phyloP scores from a whole-genome alignment of 2,329 filamentous ascomycete species.

The Aspergillus sp. region DNA sequence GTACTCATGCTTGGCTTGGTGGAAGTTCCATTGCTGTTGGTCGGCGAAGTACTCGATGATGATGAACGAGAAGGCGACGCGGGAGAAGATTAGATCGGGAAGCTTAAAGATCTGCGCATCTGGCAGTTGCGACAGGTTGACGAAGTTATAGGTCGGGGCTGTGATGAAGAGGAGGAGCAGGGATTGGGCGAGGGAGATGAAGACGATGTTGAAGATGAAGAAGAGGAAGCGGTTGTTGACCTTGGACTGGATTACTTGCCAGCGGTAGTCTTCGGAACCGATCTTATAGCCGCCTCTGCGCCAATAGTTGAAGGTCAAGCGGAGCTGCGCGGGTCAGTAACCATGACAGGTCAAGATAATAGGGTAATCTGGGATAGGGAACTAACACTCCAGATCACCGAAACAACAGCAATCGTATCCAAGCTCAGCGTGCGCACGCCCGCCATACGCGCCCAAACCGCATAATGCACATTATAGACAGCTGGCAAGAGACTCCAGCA shows the following conservation, averaged over 20 bases:
- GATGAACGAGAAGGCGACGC: conserved; percentile 50
- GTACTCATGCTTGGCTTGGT: conserved; percentile 73
- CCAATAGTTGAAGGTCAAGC: conserved; percentile 95
- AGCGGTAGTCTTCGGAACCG: conserved; percentile 93
- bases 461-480: conserved; percentile 78
- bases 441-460: conserved; percentile 70
- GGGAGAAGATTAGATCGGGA: conserved; percentile 54
- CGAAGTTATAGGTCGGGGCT: conserved; percentile 73
- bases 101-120: conserved; percentile 47
- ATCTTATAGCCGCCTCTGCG: conserved; percentile 84
- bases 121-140: conserved; percentile 63
- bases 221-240: conserved; percentile 68
- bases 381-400: conserved; percentile 71
- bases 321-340: conserved; percentile 45
- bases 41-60: conserved; percentile 75
- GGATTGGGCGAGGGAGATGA: conserved; percentile 80
- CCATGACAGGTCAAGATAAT: background rate
- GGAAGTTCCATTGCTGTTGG: conserved; percentile 87
- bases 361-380: background rate
- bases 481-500: conserved; percentile 86
- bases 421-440: conserved; percentile 64
- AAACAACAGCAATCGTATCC: conserved; percentile 65
- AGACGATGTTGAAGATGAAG: conserved; percentile 79
- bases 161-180: conserved; percentile 73
- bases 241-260: conserved; percentile 65